These are phyloP conservation scores for Vanrija sp. DNA, from an alignment of 1,284 basidiomycete genomes.

Conservation along the genomic window DNA sequence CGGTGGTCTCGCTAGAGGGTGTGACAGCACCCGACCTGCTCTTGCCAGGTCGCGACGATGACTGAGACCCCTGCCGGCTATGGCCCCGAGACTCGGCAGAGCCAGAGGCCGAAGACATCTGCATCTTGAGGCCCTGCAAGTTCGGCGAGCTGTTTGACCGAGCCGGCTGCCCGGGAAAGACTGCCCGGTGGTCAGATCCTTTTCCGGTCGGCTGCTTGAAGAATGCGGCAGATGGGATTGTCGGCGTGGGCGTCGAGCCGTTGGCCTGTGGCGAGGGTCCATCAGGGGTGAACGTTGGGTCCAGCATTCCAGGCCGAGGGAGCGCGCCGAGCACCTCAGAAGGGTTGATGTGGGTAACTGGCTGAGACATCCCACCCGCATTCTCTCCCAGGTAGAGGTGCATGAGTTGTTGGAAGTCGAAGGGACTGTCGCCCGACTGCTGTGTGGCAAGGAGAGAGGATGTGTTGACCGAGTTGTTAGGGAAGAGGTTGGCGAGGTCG, in stretches of 20 bases:
- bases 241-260: conserved; percentile 8
- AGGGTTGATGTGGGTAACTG: conserved; percentile 82
- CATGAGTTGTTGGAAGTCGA: conserved; percentile 51
- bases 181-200: conserved; percentile 27
- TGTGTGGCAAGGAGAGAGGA: background rate
- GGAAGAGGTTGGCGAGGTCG: conserved; percentile 6
- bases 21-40: conserved; percentile 8
- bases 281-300: conserved; percentile 15
- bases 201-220: background rate
- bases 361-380: conserved; percentile 28
- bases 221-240: background rate
- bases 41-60: background rate
- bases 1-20: conserved; percentile 2
- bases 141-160: conserved; percentile 47
- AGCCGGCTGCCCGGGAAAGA: conserved; percentile 17
- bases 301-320: background rate
- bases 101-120: background rate
- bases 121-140: conserved; percentile 29
- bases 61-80: background rate
- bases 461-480: background rate
- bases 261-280: conserved; percentile 23
- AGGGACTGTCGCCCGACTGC: conserved; percentile 27
- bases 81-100: background rate
- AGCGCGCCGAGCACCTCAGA: conserved; percentile 64
- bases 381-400: conserved; percentile 47